A percentile compares a stretch with the other conserved stretches of the same genome.
These are phyloP conservation scores for Coelastrella sp. DNA, from an alignment of 139 green algal species.

Conservation along the genomic window DNA sequence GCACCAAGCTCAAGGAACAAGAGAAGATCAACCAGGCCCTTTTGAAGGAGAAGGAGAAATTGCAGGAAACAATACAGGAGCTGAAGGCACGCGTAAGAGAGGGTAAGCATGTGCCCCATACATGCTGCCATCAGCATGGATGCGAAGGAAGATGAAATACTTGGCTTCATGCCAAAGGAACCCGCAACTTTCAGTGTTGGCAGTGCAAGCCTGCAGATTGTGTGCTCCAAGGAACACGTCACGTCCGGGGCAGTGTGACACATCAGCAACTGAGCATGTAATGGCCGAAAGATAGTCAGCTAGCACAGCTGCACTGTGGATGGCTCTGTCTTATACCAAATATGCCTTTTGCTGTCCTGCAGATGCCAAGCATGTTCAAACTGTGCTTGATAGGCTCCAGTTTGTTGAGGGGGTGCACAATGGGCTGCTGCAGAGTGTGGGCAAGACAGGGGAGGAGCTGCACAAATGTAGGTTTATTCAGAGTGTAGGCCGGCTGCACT, in stretches of 20 bases:
- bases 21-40: constrained; percentile 24
- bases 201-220: background rate
- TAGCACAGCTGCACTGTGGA: too few relatives aligned
- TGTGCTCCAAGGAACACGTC: background rate
- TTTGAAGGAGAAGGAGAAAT: constrained; percentile 14
- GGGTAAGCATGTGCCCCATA: background rate
- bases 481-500: too few relatives aligned
- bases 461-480: constrained; percentile 12
- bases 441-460: constrained; percentile 9
- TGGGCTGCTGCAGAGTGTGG: background rate
- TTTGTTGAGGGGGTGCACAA: constrained; percentile 17
- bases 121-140: background rate
- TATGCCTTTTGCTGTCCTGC: background rate
- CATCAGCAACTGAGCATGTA: too few relatives aligned
- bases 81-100: constrained; percentile 41
- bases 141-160: too few relatives aligned
- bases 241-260: too few relatives aligned
- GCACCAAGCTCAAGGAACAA: constrained; percentile 40
- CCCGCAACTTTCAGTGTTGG: too few relatives aligned
- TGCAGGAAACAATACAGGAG: background rate
- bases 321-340: too few relatives aligned
- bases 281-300: too few relatives aligned
- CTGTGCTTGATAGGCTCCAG: constrained; percentile 13
- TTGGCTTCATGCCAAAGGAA: too few relatives aligned
- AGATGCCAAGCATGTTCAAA: constrained; percentile 24